phyloP scores from a whole-genome alignment of 163 green algal genomes.

The Picocystis sp. region DNA sequence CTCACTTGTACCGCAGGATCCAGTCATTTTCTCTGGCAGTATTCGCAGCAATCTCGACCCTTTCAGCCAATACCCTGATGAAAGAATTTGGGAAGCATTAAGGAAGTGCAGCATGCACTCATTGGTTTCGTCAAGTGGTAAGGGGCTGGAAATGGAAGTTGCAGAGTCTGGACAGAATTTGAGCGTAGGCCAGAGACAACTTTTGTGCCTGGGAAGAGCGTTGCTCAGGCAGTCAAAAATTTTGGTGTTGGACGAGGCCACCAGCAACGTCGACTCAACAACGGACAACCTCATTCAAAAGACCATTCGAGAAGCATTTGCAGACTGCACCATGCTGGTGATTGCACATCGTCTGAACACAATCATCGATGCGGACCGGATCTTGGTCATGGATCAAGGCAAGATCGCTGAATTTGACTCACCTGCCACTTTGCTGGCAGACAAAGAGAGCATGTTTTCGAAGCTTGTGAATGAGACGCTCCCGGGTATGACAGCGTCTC shows the following conservation, averaged over 20 bases:
- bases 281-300: conserved; percentile 62
- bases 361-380: conserved; percentile 72
- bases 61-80: conserved; percentile 35
- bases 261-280: conserved; percentile 53
- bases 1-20: conserved; percentile 68
- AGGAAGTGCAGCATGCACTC: conserved; percentile 30
- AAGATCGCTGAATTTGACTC: conserved; percentile 20
- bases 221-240: conserved; percentile 44
- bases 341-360: conserved; percentile 91
- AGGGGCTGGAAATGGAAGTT: conserved; percentile 38
- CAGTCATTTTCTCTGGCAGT: conserved; percentile 63
- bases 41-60: conserved; percentile 81
- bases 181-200: conserved; percentile 63
- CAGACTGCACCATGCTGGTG: conserved; percentile 68
- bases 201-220: conserved; percentile 76
- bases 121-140: conserved; percentile 10
- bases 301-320: conserved; percentile 52
- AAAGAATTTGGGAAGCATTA: conserved; percentile 62
- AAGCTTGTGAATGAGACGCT: conserved; percentile 9
- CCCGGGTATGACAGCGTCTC: too few relatives aligned
- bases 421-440: conserved; percentile 23
- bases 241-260: conserved; percentile 53
- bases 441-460: conserved; percentile 22
- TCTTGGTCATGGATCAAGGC: conserved; percentile 25
- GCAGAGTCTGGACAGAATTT: conserved; percentile 66